Evolutionary conservation across 2,329 filamentous ascomycete genomes (phyloP).

Genomic region (Monosporascus sp.): DNA sequence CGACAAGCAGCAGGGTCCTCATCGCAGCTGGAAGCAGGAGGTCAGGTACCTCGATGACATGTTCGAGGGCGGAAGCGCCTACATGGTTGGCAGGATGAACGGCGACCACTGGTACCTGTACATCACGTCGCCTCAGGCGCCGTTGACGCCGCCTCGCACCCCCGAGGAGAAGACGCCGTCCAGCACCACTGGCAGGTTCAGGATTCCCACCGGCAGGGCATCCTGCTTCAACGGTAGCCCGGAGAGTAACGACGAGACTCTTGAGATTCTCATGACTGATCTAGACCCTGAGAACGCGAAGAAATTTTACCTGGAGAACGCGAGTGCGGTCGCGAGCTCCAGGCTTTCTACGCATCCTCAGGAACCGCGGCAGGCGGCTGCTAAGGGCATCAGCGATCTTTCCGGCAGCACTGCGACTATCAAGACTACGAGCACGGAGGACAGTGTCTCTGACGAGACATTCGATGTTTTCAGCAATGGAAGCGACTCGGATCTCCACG

Average conservation of each 20-base stretch:
- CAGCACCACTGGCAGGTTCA: conserved; percentile 45
- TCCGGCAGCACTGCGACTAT: conserved; percentile 39
- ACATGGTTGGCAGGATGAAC: conserved; percentile 99
- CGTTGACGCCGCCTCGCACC: conserved; percentile 76
- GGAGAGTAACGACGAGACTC: conserved; percentile 67
- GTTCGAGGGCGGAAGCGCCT: conserved; percentile 89
- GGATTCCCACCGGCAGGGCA: conserved; percentile 46
- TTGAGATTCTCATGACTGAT: conserved; percentile 70
- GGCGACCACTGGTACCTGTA: conserved; percentile 99
- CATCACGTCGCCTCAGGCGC: conserved; percentile 78
- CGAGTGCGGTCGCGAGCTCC: conserved; percentile 84
- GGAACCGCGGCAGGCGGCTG: conserved; percentile 56
- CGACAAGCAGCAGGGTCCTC: conserved; percentile 87
- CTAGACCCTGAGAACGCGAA: conserved; percentile 64
- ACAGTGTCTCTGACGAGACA: conserved; percentile 46
- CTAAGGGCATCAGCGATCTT: conserved; percentile 56
- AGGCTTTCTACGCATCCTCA: conserved; percentile 66
- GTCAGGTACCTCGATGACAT: conserved; percentile 88
- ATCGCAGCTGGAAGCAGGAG: conserved; percentile 96
- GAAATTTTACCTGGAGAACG: conserved; percentile 65
- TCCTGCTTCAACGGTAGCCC: conserved; percentile 33
- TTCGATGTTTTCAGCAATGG: conserved; percentile 80
- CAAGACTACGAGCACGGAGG: conserved; percentile 35
- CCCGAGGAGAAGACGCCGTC: conserved; percentile 48
- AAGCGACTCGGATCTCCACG: conserved; percentile 45